Percentiles rank a stretch among this genome's conserved stretches.
These are phyloP conservation scores for Apiospora saccharicola DNA, from an alignment of 2,329 filamentous ascomycete species.

Conservation along the genomic window DNA sequence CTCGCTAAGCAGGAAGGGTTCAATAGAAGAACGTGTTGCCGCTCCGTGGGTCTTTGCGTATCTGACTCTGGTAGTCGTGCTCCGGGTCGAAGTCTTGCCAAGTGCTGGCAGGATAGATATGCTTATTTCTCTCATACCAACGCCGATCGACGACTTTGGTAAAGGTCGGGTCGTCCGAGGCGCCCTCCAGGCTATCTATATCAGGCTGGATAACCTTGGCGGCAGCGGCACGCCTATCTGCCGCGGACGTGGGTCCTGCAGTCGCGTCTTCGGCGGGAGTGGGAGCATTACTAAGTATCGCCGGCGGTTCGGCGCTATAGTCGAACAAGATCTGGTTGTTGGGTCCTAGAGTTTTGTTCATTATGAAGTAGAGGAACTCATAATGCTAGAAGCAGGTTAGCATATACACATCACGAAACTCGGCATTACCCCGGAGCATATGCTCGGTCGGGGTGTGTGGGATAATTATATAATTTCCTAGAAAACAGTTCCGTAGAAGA, in stretches of 20 bases:
- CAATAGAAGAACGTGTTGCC: slow-evolving; percentile 95
- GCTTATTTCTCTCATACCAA: slow-evolving; percentile 98
- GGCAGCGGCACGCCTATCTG: slow-evolving; percentile 44
- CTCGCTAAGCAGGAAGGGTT: slow-evolving; percentile 32
- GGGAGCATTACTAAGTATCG: slow-evolving; percentile 35
- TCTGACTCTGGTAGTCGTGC: slow-evolving; percentile 80
- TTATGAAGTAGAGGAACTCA: slow-evolving; percentile 95
- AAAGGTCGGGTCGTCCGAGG: slow-evolving; percentile 75
- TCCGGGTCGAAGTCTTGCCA: slow-evolving; percentile 96
- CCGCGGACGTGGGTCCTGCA: slow-evolving; percentile 47
- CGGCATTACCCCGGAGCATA: neutral
- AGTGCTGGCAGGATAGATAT: slow-evolving; percentile 94
- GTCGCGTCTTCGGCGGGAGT: slow-evolving; percentile 30
- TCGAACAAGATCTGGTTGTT: slow-evolving; percentile 78
- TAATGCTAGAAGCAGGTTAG: slow-evolving; percentile 73
- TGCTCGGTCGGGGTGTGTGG: neutral
- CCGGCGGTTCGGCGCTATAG: slow-evolving; percentile 65
- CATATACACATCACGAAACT: neutral
- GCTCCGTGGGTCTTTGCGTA: slow-evolving; percentile 77
- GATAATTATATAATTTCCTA: neutral
- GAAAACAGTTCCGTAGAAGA: slow-evolving; percentile 23
- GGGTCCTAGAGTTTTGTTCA: slow-evolving; percentile 83
- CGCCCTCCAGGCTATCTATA: slow-evolving; percentile 73
- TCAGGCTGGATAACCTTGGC: slow-evolving; percentile 50
- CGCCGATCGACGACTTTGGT: slow-evolving; percentile 96